phyloP scores from a whole-genome alignment of 768 basidiomycete genomes.

The Hydnomerulius pinastri region DNA sequence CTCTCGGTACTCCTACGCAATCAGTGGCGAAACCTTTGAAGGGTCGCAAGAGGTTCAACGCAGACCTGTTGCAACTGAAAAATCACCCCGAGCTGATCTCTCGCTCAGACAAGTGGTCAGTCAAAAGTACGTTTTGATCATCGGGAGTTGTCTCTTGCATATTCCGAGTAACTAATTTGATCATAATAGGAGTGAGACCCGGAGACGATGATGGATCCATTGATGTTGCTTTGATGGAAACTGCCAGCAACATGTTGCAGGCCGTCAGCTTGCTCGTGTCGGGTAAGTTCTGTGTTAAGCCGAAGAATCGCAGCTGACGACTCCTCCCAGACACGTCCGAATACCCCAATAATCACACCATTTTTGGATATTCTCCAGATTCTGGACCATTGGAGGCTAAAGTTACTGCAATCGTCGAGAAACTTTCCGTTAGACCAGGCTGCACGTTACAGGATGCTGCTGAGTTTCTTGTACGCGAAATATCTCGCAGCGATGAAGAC shows the following conservation, averaged over 20 bases:
- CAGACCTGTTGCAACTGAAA: conserved; percentile 54
- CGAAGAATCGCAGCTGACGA: not conserved
- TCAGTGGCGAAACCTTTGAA: conserved; percentile 42
- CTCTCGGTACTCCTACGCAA: too few species aligned
- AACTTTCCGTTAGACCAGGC: conserved; percentile 43
- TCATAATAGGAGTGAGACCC: conserved; percentile 43
- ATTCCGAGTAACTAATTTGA: not conserved
- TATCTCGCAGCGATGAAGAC: conserved; percentile 37
- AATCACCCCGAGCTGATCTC: conserved; percentile 39
- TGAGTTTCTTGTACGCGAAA: conserved; percentile 38
- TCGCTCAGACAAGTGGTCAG: conserved; percentile 36
- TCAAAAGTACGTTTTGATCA: conserved; percentile 41
- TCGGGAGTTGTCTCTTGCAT: not conserved
- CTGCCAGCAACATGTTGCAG: conserved; percentile 35
- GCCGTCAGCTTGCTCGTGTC: conserved; percentile 49
- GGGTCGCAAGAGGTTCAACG: conserved; percentile 57
- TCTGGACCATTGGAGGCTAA: conserved; percentile 38
- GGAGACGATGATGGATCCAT: conserved; percentile 71
- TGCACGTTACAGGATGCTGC: conserved; percentile 48
- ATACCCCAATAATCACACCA: conserved; percentile 60
- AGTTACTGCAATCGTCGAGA: conserved; percentile 45
- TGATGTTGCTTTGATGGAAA: conserved; percentile 46
- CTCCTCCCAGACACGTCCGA: conserved; percentile 61
- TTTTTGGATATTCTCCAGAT: conserved; percentile 57
- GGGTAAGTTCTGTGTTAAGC: conserved; percentile 35